phyloP scores from a whole-genome alignment of 352 stramenopile genomes.

The Pythium grandisporangium region DNA sequence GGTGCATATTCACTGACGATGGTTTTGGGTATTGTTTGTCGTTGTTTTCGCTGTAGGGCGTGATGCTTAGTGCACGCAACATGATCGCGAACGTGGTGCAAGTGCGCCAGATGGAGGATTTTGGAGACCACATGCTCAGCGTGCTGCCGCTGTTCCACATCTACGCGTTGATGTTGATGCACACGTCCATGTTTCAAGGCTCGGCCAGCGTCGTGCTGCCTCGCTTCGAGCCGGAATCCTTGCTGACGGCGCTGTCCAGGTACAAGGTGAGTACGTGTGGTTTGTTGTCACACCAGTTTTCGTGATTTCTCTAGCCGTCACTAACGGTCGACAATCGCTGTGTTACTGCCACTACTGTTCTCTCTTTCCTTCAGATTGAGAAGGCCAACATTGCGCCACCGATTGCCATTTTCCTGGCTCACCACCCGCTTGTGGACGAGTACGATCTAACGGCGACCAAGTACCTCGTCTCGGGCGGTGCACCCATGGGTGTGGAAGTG shows the following conservation, averaged over 20 bases:
- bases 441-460: constrained; percentile 84
- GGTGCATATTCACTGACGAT: constrained; percentile 16
- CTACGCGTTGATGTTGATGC: constrained; percentile 51
- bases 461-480: constrained; percentile 59
- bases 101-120: constrained; percentile 48
- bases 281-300: no score
- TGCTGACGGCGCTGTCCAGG: constrained; percentile 69
- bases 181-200: constrained; percentile 10
- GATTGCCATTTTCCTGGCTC: constrained; percentile 70
- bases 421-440: constrained; percentile 86
- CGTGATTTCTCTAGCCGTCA: no score
- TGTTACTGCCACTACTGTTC: no score
- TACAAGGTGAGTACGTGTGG: constrained; percentile 50
- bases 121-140: constrained; percentile 35
- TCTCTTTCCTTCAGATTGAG: constrained; percentile 4
- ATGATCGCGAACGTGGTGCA: constrained; percentile 88
- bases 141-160: constrained; percentile 96
- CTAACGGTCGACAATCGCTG: no score
- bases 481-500: constrained; percentile 59
- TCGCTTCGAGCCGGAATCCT: constrained; percentile 85
- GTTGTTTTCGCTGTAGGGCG: constrained; percentile 11
- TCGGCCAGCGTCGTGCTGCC: constrained; percentile 80
- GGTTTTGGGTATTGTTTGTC: no score
- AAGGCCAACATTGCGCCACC: constrained; percentile 80
- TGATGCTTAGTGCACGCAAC: constrained; percentile 87